These are phyloP conservation scores for Suhomyces canberraensis DNA, from an alignment of 805 yeast species.

Conservation along the genomic window DNA sequence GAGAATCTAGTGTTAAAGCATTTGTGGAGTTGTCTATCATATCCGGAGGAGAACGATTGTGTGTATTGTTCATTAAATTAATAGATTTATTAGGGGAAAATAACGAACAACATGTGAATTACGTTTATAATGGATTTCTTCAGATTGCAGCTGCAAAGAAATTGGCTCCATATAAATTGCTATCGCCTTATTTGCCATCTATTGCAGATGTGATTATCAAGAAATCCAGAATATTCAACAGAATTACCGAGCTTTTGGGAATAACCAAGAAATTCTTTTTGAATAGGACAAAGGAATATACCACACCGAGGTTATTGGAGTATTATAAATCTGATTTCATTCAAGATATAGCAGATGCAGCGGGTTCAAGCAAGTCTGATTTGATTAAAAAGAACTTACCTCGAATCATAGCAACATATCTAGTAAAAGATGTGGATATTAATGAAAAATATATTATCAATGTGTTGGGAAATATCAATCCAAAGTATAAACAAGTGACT, in stretches of 20 bases:
- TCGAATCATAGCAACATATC: slow-evolving; percentile 54
- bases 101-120: slow-evolving; percentile 62
- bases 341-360: slow-evolving; percentile 55
- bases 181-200: slow-evolving; percentile 76
- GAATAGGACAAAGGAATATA: slow-evolving; percentile 64
- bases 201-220: slow-evolving; percentile 63
- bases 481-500: slow-evolving; percentile 36
- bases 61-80: slow-evolving; percentile 61
- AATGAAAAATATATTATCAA: slow-evolving; percentile 50
- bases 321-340: slow-evolving; percentile 63
- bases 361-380: slow-evolving; percentile 43
- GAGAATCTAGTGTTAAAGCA: slow-evolving; percentile 56
- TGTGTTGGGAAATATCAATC: slow-evolving; percentile 52
- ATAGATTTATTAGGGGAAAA: slow-evolving; percentile 63
- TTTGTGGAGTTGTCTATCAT: slow-evolving; percentile 66
- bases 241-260: slow-evolving; percentile 63
- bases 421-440: slow-evolving; percentile 48
- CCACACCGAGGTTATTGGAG: slow-evolving; percentile 73
- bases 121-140: slow-evolving; percentile 64
- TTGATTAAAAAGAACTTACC: slow-evolving; percentile 49
- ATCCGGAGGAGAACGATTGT: slow-evolving; percentile 64
- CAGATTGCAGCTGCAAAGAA: slow-evolving; percentile 54
- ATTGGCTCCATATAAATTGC: slow-evolving; percentile 72
- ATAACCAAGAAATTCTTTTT: slow-evolving; percentile 62
- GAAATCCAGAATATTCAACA: slow-evolving; percentile 52